Evolutionary conservation across 139 green algal species (phyloP), one percentile per base, ranked within the genome.

Genomic region (Haematococcus lacustris): DNA sequence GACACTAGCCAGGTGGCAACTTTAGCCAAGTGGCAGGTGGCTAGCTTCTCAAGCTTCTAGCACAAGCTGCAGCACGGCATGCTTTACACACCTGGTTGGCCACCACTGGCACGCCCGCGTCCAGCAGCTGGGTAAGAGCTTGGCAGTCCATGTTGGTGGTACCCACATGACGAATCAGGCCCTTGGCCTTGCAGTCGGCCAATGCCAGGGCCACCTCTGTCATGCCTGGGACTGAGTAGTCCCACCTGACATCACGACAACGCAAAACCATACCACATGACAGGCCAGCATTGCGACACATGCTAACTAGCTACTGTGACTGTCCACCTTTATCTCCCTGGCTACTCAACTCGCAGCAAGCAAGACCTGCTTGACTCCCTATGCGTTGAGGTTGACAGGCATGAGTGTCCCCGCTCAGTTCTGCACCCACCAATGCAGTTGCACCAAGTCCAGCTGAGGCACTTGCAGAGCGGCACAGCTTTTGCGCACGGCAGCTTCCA

Each of bases 141-240:
- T 74, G 28, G 50, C 70, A 75, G 74, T 90, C 73, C 73, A 93
- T 88, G 77, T 93, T 93, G 59, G 88, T 93, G 30, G 82, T 32
- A 2, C 82, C 87, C 38, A 93, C 73, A 70, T 77, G 51, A 28
- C 68, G 50, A 32, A 85, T 77, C 26, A 78, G 71, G 13, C 79
- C 79, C 61, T 81, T 76, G 33, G 68, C 70, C 73, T 83, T 73
- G 67, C 78, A 37, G 50, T 89, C 86, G 0, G 81, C 74, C 64
- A 93, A 76, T 32, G 59, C 68, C 70, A 79, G 70, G 13, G 86
- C 85, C 0, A 76, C 72, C 50, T 90, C 79, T 25, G 86, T 77
- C 82, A 91, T 89, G 40, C 82, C 77, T 1, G 71, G 71, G 2
- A 86, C 74, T 40, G 21, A 40, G 65, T 86, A 88, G 25, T 88